Conservation (phyloP, 2,329 filamentous ascomycete genomes). For the Juglanconis sp. region DNA sequence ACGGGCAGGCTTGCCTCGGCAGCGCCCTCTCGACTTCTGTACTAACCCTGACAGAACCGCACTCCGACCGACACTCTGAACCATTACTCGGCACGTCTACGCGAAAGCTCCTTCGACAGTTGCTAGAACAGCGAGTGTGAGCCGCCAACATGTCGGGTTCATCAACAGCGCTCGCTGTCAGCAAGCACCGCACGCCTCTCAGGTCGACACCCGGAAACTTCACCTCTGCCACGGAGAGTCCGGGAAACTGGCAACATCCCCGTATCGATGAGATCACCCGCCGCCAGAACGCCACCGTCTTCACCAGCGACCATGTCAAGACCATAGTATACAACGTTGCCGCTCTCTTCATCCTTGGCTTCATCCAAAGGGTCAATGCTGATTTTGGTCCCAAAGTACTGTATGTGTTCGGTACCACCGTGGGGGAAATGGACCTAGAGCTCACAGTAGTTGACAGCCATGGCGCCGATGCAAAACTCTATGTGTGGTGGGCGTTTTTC, state of each 20-base stretch:
- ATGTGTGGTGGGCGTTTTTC: slow-evolving; percentile 44
- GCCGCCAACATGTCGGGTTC: slow-evolving; percentile 29
- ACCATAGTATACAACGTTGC: slow-evolving; percentile 66
- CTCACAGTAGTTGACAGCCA: slow-evolving; percentile 28
- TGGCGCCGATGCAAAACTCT: slow-evolving; percentile 29
- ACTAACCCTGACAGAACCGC: slow-evolving; percentile 16
- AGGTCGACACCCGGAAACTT: slow-evolving; percentile 27
- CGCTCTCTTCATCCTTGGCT: slow-evolving; percentile 34
- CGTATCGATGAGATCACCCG: slow-evolving; percentile 81
- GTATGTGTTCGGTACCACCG: slow-evolving; percentile 31
- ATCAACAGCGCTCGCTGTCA: slow-evolving; percentile 19
- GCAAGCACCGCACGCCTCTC: slow-evolving; percentile 22
- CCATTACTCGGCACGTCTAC: background rate
- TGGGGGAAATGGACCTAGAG: background rate
- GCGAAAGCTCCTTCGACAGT: background rate
- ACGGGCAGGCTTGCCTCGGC: slow-evolving; percentile 11
- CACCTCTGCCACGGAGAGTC: slow-evolving; percentile 45
- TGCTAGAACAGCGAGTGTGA: background rate
- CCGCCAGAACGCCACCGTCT: slow-evolving; percentile 74
- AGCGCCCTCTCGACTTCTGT: background rate
- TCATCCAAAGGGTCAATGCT: slow-evolving; percentile 36
- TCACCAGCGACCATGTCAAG: slow-evolving; percentile 73
- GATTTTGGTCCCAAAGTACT: slow-evolving; percentile 32
- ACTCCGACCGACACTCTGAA: background rate
- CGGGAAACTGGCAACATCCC: slow-evolving; percentile 89